Evolutionary conservation across 2,329 filamentous ascomycete species (phyloP).

Genomic region (Myrmaecium sp.): DNA sequence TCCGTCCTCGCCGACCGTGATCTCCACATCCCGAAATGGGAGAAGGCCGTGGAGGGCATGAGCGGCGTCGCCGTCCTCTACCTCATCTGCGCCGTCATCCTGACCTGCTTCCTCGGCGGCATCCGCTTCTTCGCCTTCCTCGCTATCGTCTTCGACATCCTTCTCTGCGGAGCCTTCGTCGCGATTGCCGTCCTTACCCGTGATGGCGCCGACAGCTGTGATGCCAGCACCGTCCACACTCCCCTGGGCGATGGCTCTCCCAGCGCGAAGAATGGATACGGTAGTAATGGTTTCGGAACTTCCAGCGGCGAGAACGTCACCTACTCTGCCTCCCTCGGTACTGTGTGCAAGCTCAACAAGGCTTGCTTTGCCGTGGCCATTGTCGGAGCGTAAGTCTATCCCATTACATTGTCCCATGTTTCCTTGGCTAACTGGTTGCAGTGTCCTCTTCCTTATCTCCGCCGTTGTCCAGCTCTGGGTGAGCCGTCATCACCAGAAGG

Average conservation of each 20-base stretch:
- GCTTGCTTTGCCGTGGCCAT: conserved; percentile 65
- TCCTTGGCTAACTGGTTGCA: conserved; percentile 21
- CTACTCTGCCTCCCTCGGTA: conserved; percentile 30
- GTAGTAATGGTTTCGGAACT: conserved; percentile 23
- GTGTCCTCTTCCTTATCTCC: conserved; percentile 59
- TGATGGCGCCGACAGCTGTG: conserved; percentile 50
- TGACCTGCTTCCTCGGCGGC: conserved; percentile 68
- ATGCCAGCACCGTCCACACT: conserved; percentile 41
- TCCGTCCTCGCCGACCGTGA: conserved; percentile 51
- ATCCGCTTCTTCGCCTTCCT: conserved; percentile 54
- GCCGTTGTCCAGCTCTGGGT: conserved; percentile 52
- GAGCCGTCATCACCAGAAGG: conserved; percentile 53
- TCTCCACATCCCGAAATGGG: conserved; percentile 43
- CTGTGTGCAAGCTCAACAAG: conserved; percentile 60
- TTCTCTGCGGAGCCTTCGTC: conserved; percentile 61
- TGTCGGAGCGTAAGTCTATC: conserved; percentile 47
- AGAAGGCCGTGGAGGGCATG: conserved; percentile 56
- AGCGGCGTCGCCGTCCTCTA: conserved; percentile 61
- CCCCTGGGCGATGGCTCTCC: conserved; percentile 50
- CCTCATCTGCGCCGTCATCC: conserved; percentile 50
- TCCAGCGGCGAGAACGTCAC: conserved; percentile 22
- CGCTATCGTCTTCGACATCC: conserved; percentile 58
- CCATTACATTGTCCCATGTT: conserved; percentile 39
- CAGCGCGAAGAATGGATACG: conserved; percentile 30
- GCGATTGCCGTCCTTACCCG: conserved; percentile 65